Conservation (phyloP, 2,329 filamentous ascomycete genomes). For the Phialocephala sp. region DNA sequence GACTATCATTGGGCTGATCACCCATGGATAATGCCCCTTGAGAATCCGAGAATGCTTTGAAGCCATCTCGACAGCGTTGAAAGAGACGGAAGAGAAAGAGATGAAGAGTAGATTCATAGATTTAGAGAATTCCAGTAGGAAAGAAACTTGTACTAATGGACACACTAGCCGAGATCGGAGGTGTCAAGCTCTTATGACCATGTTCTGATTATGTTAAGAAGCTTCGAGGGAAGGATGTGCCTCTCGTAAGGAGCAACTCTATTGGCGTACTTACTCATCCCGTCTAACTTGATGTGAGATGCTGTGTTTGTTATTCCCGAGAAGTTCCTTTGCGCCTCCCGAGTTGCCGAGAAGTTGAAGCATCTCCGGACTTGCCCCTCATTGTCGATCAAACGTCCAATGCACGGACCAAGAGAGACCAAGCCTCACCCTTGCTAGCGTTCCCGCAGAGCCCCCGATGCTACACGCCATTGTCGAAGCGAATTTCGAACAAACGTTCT, state of each 20-base stretch:
- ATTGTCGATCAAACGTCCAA: neutral
- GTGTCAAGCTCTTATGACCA: neutral
- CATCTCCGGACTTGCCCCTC: neutral
- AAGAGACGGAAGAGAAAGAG: neutral
- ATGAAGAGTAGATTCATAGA: neutral
- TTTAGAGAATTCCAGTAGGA: neutral
- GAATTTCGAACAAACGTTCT: neutral
- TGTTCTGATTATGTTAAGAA: neutral
- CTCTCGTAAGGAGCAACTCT: neutral
- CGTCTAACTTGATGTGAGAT: neutral
- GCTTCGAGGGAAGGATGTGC: neutral
- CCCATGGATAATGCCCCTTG: constrained; percentile 61
- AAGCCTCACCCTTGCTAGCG: constrained; percentile 15
- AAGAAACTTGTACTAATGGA: no score
- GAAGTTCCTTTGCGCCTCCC: neutral
- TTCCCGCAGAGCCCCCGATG: constrained; percentile 33
- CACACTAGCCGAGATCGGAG: neutral
- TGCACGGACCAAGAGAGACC: neutral
- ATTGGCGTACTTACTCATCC: neutral
- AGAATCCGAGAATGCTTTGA: constrained; percentile 15
- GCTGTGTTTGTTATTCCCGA: neutral
- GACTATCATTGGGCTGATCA: constrained; percentile 60
- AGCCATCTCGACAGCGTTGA: constrained; percentile 10
- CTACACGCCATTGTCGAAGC: neutral
- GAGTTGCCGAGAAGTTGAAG: neutral